phyloP scores from a whole-genome alignment of 352 stramenopile species.

The Phytophthora quininea region DNA sequence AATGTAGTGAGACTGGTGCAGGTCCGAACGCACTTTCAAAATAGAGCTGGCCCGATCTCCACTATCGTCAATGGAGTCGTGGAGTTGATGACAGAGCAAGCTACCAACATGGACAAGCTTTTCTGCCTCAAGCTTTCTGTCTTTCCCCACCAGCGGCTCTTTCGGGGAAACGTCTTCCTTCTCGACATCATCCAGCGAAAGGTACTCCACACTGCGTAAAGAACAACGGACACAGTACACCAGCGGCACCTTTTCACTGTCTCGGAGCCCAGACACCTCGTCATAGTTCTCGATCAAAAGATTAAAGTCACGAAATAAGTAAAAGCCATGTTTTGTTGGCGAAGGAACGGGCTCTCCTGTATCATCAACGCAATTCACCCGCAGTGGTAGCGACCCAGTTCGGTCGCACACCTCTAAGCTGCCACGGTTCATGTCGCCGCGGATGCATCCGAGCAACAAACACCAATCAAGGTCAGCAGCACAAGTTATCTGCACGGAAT shows the following conservation, averaged over 20 bases:
- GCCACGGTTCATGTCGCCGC: constrained; percentile 39
- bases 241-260: constrained; percentile 19
- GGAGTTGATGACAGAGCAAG: constrained; percentile 35
- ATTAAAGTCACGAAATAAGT: constrained; percentile 41
- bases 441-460: constrained; percentile 39
- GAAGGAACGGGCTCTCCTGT: constrained; percentile 3
- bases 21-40: constrained; percentile 16
- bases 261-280: background rate
- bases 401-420: constrained; percentile 53
- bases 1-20: constrained; percentile 44
- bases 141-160: background rate
- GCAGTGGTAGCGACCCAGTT: constrained; percentile 42
- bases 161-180: constrained; percentile 1
- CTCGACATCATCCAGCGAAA: constrained; percentile 30
- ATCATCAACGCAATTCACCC: constrained; percentile 7
- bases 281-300: constrained; percentile 39
- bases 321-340: constrained; percentile 20
- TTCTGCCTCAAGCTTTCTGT: constrained; percentile 14
- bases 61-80: constrained; percentile 4
- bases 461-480: constrained; percentile 41
- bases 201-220: constrained; percentile 21
- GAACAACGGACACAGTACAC: constrained; percentile 33
- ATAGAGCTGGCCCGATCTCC: constrained; percentile 1
- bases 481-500: constrained; percentile 18
- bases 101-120: constrained; percentile 23